phyloP scores from a whole-genome alignment of 2,329 filamentous ascomycete genomes.

The Beauveria bassiana region DNA sequence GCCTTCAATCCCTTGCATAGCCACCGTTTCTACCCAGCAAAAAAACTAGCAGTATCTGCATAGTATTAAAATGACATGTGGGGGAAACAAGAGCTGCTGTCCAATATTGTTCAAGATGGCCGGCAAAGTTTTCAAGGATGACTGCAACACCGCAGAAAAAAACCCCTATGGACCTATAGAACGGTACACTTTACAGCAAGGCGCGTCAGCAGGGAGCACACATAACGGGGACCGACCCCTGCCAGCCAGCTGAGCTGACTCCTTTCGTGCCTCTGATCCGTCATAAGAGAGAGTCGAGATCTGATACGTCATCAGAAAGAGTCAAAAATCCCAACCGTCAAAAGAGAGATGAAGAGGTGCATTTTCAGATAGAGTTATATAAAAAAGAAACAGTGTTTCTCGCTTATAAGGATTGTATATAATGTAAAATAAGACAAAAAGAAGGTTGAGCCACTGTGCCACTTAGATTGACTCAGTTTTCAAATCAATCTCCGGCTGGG shows the following conservation, averaged over 20 bases:
- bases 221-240: not conserved
- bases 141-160: not conserved
- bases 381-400: not conserved
- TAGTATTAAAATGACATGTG: not conserved
- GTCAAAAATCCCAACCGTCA: not conserved
- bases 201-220: not conserved
- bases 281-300: not conserved
- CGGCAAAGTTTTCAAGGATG: not conserved
- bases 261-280: too few relatives aligned
- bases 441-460: not conserved
- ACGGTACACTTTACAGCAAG: not conserved
- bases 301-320: not conserved
- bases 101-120: not conserved
- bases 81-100: not conserved
- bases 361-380: too few relatives aligned
- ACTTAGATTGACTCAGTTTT: not conserved
- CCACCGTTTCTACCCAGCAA: constrained; percentile 1
- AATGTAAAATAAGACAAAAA: not conserved
- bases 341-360: not conserved
- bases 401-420: not conserved
- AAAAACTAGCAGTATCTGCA: not conserved
- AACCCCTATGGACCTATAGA: not conserved
- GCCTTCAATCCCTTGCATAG: constrained; percentile 1
- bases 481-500: not conserved
- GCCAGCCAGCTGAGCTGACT: not conserved